Evolutionary conservation across 345 rosid species (phyloP).

Genomic region (Gossypium thurberi): DNA sequence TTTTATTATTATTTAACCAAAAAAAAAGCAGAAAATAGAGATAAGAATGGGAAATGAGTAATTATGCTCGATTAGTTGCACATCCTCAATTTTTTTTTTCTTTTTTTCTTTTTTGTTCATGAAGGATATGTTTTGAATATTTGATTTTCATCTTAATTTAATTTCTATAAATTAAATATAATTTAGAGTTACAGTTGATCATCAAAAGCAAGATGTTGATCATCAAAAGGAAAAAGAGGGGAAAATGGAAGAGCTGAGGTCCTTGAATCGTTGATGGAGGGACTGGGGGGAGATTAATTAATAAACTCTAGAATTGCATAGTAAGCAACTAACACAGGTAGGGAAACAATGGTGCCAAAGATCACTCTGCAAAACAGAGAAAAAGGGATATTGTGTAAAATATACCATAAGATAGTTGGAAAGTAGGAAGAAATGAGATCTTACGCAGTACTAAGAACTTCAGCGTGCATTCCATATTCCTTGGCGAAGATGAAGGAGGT

Average conservation of each 20-base stretch:
- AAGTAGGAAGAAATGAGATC: constrained; percentile 14
- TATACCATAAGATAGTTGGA: background rate
- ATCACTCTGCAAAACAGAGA: constrained; percentile 49
- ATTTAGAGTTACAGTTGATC: background rate
- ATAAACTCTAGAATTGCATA: constrained; percentile 44
- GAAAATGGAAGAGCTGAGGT: background rate
- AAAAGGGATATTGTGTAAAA: background rate
- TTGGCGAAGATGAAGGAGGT: constrained; percentile 69
- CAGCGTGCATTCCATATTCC: constrained; percentile 71
- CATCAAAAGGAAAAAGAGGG: background rate
- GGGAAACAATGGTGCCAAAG: constrained; percentile 58
- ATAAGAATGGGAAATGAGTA: background rate
- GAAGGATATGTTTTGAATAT: background rate
- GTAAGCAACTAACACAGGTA: constrained; percentile 59
- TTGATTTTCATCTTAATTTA: background rate
- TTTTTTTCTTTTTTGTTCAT: too few relatives aligned
- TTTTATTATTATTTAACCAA: too few relatives aligned
- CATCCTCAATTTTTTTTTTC: background rate
- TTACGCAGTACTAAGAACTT: constrained; percentile 83
- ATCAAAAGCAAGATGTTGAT: background rate
- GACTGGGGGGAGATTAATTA: background rate
- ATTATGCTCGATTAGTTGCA: background rate
- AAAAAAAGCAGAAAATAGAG: too few relatives aligned
- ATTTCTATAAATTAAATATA: background rate
- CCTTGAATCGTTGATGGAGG: background rate